Evolutionary conservation across 176 grass and related monocot species (phyloP).

Genomic region (Eremochloa ophiuroides): DNA sequence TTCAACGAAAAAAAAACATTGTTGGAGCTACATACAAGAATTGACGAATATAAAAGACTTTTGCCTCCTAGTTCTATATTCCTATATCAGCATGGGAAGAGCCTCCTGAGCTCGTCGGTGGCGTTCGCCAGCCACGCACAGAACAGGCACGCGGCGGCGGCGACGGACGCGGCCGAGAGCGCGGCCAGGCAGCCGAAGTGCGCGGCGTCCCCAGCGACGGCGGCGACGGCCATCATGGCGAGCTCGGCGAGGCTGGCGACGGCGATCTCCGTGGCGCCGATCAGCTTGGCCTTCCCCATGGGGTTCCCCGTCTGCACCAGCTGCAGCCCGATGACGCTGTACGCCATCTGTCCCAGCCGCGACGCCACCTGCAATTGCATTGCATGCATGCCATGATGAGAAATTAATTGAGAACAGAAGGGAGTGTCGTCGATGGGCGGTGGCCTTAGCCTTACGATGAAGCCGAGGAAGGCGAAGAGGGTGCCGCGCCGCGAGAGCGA

Average conservation of each 20-base stretch:
- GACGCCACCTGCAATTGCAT: slow-evolving; percentile 40
- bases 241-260: slow-evolving; percentile 60
- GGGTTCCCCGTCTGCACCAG: slow-evolving; percentile 55
- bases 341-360: slow-evolving; percentile 62
- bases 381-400: no score
- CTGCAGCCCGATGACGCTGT: slow-evolving; percentile 54
- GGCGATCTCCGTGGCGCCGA: slow-evolving; percentile 52
- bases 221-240: slow-evolving; percentile 43
- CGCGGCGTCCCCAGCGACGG: slow-evolving; percentile 29
- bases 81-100: neutral
- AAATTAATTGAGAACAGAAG: no score
- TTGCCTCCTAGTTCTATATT: neutral
- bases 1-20: no score
- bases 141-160: slow-evolving; percentile 34
- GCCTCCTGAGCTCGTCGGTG: neutral
- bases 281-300: slow-evolving; percentile 45
- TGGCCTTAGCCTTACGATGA: slow-evolving; percentile 51
- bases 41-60: neutral
- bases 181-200: slow-evolving; percentile 33
- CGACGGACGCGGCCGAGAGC: slow-evolving; percentile 45
- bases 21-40: neutral
- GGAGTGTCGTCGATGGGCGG: no score
- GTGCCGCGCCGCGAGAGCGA: slow-evolving; percentile 10
- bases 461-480: slow-evolving; percentile 38
- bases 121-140: slow-evolving; percentile 41